Conservation (phyloP, 768 basidiomycete species). For the Galerina marginata region DNA sequence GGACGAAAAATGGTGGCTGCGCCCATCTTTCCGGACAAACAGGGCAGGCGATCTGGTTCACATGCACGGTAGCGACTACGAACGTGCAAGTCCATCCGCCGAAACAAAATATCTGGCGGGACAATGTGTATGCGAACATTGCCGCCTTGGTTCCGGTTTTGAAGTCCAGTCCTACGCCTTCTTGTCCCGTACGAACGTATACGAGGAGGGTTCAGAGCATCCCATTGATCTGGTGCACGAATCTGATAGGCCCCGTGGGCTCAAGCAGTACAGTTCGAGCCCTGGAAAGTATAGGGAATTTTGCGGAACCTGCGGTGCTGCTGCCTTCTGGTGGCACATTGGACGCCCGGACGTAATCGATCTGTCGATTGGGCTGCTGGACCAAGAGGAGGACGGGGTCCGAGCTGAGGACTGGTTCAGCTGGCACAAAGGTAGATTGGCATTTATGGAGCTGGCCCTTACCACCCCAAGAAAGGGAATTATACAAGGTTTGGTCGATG, state of each 20-base stretch:
- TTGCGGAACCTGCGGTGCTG: slow-evolving; percentile 35
- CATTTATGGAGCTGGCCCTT: slow-evolving; percentile 17
- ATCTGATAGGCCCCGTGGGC: slow-evolving; percentile 20
- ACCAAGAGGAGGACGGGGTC: slow-evolving; percentile 28
- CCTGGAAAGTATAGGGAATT: slow-evolving; percentile 34
- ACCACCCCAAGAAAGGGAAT: slow-evolving; percentile 4
- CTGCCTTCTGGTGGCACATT: slow-evolving; percentile 32
- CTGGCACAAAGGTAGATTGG: slow-evolving; percentile 25
- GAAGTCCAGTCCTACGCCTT: slow-evolving; percentile 35
- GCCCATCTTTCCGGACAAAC: slow-evolving; percentile 14
- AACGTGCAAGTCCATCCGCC: neutral
- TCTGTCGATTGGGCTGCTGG: slow-evolving; percentile 33
- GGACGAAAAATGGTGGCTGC: slow-evolving; percentile 38
- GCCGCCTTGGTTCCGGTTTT: slow-evolving; percentile 31
- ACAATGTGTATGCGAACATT: slow-evolving; percentile 34
- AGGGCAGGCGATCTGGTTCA: neutral
- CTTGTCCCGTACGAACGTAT: slow-evolving; percentile 30
- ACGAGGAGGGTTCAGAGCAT: slow-evolving; percentile 18
- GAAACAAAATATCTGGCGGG: slow-evolving; percentile 31
- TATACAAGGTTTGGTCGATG: slow-evolving; percentile 16
- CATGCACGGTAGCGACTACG: neutral
- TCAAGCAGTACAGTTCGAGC: slow-evolving; percentile 35
- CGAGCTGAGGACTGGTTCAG: slow-evolving; percentile 34
- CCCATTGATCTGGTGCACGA: slow-evolving; percentile 21
- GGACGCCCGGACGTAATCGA: slow-evolving; percentile 29